Conservation (phyloP, 2,329 filamentous ascomycete species). For the Pseudogymnoascus sp. region DNA sequence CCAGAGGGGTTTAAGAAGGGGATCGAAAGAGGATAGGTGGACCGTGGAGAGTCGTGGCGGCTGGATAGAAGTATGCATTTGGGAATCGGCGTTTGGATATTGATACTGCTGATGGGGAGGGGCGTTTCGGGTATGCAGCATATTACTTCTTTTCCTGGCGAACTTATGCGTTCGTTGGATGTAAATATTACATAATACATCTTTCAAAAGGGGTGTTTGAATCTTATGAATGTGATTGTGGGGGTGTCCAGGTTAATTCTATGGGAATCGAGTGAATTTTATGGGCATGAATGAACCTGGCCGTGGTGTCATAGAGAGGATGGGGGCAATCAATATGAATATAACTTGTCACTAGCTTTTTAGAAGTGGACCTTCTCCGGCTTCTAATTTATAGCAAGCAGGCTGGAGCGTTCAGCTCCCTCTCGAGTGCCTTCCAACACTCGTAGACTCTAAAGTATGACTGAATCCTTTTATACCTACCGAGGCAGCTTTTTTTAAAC, state of each 20-base stretch:
- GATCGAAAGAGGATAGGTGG: neutral
- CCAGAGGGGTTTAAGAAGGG: neutral
- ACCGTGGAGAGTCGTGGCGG: neutral
- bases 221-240: neutral
- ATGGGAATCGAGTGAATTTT: neutral
- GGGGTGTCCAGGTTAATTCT: no score
- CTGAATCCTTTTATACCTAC: neutral
- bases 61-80: neutral
- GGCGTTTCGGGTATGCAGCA: neutral
- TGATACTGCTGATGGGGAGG: neutral
- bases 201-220: neutral
- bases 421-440: no score
- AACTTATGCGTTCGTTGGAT: neutral
- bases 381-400: neutral
- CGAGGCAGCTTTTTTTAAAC: neutral
- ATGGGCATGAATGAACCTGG: neutral
- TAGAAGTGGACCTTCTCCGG: neutral
- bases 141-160: neutral
- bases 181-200: neutral
- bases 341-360: no score
- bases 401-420: neutral
- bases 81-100: constrained; percentile 5
- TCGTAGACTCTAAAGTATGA: neutral
- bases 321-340: neutral
- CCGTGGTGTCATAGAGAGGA: neutral